phyloP scores from a whole-genome alignment of 345 rosid species.

The Dovyalis caffra region DNA sequence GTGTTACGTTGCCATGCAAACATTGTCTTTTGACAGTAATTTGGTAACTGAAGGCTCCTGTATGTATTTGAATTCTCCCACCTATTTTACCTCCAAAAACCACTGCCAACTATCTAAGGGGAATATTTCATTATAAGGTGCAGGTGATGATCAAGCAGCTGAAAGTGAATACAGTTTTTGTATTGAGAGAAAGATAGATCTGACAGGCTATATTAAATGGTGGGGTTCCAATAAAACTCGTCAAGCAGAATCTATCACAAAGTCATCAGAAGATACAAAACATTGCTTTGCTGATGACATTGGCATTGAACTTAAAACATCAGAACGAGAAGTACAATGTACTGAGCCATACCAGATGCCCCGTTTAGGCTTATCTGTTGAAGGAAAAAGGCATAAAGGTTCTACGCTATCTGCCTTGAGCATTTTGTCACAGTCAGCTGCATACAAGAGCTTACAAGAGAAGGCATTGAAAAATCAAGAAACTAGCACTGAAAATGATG shows the following conservation, averaged over 20 bases:
- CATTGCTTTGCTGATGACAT: constrained; percentile 56
- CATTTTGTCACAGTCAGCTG: constrained; percentile 77
- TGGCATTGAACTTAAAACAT: constrained; percentile 69
- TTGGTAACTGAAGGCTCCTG: constrained; percentile 9
- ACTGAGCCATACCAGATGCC: constrained; percentile 93
- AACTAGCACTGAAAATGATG: constrained; percentile 56
- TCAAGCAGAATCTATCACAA: constrained; percentile 60
- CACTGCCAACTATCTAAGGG: constrained; percentile 7
- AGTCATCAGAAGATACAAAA: constrained; percentile 62
- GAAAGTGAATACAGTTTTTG: constrained; percentile 73
- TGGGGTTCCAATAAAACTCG: constrained; percentile 79
- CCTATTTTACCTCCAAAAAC: neutral
- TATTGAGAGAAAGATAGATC: constrained; percentile 80
- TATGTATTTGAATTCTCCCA: neutral
- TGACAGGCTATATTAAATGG: constrained; percentile 86
- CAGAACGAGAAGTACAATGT: constrained; percentile 59
- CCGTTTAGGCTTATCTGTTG: constrained; percentile 51
- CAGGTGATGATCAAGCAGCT: constrained; percentile 72
- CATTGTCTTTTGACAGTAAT: constrained; percentile 6
- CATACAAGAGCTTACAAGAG: constrained; percentile 84
- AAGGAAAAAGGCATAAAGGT: constrained; percentile 51
- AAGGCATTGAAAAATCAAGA: constrained; percentile 66
- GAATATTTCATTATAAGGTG: constrained; percentile 31
- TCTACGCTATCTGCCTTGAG: constrained; percentile 63
- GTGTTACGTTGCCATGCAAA: neutral